Percentiles rank a stretch among this genome's conserved stretches.
Conservation (phyloP, 805 yeast genomes). For the Pichia cabralensis region DNA sequence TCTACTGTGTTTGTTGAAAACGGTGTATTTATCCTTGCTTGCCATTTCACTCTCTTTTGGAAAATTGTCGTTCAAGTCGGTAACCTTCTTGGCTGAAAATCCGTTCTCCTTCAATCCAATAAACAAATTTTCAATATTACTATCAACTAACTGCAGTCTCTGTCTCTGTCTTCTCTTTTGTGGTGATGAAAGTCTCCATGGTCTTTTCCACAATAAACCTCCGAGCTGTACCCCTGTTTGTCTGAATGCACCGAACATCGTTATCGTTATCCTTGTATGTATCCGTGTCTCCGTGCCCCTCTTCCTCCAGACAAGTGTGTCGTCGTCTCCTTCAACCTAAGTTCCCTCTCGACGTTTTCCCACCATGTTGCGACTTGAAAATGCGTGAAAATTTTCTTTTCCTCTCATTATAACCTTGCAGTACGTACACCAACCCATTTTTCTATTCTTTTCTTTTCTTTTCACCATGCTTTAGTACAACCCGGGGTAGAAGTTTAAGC, state of each 20-base stretch:
- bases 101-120: conserved; percentile 33
- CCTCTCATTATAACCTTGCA: too few relatives aligned
- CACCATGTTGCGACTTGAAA: too few relatives aligned
- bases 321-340: too few relatives aligned
- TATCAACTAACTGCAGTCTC: conserved; percentile 75
- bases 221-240: conserved; percentile 48
- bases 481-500: too few relatives aligned
- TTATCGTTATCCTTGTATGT: too few relatives aligned
- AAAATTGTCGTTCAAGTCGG: conserved; percentile 33
- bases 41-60: conserved; percentile 80
- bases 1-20: conserved; percentile 62
- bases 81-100: conserved; percentile 25
- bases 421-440: too few relatives aligned
- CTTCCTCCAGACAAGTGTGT: too few relatives aligned
- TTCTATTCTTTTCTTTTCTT: too few relatives aligned
- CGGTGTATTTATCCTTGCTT: conserved; percentile 77
- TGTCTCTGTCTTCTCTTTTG: conserved; percentile 81
- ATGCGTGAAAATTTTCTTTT: too few relatives aligned
- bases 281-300: too few relatives aligned
- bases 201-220: conserved; percentile 72
- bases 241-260: conserved; percentile 51
- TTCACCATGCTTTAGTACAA: too few relatives aligned
- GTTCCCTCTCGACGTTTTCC: too few relatives aligned
- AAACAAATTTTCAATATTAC: conserved; percentile 57
- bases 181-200: conserved; percentile 67